phyloP scores from a whole-genome alignment of 345 rosid species.

The Linum trigynum region DNA sequence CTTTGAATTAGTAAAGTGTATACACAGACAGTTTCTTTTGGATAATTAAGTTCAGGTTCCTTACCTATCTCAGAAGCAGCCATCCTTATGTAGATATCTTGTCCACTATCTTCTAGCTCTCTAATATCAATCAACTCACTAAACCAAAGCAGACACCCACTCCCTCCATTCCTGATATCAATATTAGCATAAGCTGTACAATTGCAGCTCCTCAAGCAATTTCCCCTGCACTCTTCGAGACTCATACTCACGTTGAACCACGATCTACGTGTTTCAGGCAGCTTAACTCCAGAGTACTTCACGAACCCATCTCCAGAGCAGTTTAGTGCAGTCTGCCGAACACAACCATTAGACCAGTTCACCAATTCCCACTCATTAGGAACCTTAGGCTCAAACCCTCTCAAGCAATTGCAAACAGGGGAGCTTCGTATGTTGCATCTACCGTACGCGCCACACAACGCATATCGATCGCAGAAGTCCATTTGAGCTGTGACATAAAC shows the following conservation, averaged over 20 bases:
- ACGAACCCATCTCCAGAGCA: not conserved
- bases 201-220: not conserved
- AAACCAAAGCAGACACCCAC: not conserved
- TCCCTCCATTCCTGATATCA: not conserved
- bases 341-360: not conserved
- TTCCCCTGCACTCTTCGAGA: not conserved
- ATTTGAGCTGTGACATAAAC: not conserved
- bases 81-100: not conserved
- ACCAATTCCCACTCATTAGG: not conserved
- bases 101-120: not conserved
- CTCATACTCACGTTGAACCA: not conserved
- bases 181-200: not conserved
- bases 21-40: too few species aligned
- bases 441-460: not conserved
- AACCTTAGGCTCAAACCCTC: not conserved
- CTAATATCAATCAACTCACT: not conserved
- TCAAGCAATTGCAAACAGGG: not conserved
- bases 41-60: too few species aligned
- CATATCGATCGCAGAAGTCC: not conserved
- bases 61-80: constrained; percentile 1
- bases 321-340: not conserved
- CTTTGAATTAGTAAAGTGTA: too few species aligned
- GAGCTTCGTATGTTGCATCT: not conserved
- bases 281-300: not conserved
- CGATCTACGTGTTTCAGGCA: not conserved